Conservation (phyloP, 2,329 filamentous ascomycete genomes). For the Gyromitra esculenta region DNA sequence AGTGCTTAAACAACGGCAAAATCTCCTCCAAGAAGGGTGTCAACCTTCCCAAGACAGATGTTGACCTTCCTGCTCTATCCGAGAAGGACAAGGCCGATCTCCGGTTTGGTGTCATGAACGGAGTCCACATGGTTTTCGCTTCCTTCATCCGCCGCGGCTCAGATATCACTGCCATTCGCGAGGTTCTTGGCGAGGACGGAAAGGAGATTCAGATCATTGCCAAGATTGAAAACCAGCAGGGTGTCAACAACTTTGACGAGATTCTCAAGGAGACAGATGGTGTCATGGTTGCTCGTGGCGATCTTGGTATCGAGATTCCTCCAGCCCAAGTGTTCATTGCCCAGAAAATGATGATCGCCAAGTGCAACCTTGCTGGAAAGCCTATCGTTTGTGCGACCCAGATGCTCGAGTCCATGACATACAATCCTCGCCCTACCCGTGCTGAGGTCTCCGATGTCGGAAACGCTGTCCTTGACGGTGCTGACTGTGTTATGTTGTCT, state of each 20-base stretch:
- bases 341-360: constrained; percentile 99
- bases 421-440: constrained; percentile 97
- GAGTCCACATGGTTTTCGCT: constrained; percentile 98
- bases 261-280: constrained; percentile 96
- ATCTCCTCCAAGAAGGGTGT: constrained; percentile 99
- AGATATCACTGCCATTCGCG: constrained; percentile 92
- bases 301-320: constrained; percentile 97
- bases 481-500: constrained; percentile 99
- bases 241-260: constrained; percentile 99
- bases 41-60: constrained; percentile 98
- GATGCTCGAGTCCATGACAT: constrained; percentile 99
- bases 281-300: constrained; percentile 99
- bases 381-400: constrained; percentile 98
- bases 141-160: constrained; percentile 95
- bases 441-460: constrained; percentile 98
- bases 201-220: constrained; percentile 99
- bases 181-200: constrained; percentile 88
- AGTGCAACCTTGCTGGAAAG: constrained; percentile 99
- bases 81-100: constrained; percentile 98
- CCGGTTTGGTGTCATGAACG: constrained; percentile 96
- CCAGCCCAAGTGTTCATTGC: constrained; percentile 98
- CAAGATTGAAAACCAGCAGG: constrained; percentile 99
- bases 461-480: constrained; percentile 96
- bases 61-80: constrained; percentile 94
- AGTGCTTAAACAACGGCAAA: constrained; percentile 95